Percentiles rank a stretch among this genome's conserved stretches.
phyloP scores from a whole-genome alignment of 352 stramenopile genomes.

The Sclerospora graminicola region DNA sequence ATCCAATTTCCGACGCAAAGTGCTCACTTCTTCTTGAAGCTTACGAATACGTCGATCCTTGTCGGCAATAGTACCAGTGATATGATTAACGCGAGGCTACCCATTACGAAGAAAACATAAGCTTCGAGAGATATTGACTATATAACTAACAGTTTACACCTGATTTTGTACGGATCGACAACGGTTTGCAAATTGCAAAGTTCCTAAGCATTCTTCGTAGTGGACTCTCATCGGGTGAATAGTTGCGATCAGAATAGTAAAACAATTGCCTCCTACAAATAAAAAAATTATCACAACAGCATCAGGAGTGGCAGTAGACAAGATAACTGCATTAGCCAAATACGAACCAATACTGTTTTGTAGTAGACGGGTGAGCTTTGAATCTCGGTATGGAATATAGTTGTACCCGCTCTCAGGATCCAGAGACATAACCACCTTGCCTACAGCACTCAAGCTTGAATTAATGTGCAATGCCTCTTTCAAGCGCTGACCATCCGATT shows the following conservation, averaged over 20 bases:
- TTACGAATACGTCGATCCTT: conserved; percentile 81
- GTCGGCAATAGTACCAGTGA: conserved; percentile 71
- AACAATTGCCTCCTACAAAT: conserved; percentile 69
- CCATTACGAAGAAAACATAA: neutral
- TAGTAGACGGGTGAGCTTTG: conserved; percentile 71
- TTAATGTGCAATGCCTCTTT: too few species aligned
- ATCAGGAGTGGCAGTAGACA: too few species aligned
- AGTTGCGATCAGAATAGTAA: conserved; percentile 78
- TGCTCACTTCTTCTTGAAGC: too few species aligned
- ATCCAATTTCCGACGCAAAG: conserved; percentile 61
- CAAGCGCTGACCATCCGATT: too few species aligned
- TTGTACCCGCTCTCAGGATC: conserved; percentile 82
- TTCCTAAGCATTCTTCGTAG: conserved; percentile 87
- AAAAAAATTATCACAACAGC: too few species aligned
- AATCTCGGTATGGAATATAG: conserved; percentile 82
- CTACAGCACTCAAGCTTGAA: too few species aligned
- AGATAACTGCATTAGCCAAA: neutral
- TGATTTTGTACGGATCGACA: conserved; percentile 88
- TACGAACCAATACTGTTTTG: conserved; percentile 74
- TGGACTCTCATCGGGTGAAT: conserved; percentile 84
- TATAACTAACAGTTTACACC: conserved; percentile 8
- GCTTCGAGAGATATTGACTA: neutral
- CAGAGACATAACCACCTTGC: conserved; percentile 83
- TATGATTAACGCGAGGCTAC: conserved; percentile 74
- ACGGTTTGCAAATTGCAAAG: conserved; percentile 86